Conservation (phyloP, 2,329 filamentous ascomycete species). For the Nakataea oryzae region DNA sequence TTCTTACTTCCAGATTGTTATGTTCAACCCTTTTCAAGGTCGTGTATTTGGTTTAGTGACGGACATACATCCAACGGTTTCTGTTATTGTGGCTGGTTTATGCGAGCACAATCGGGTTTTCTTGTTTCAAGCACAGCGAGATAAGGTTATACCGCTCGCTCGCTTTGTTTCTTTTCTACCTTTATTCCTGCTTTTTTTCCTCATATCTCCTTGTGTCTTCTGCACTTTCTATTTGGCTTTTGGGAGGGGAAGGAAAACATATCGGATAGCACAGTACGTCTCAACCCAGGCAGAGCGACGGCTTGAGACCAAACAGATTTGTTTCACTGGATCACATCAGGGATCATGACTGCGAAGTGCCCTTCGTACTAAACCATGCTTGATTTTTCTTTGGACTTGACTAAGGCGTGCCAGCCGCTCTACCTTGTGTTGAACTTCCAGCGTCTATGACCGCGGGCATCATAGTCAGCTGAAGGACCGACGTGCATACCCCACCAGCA, state of each 20-base stretch:
- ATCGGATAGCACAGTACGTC: not conserved
- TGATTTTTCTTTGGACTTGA: not conserved
- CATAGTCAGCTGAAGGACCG: slow-evolving; percentile 56
- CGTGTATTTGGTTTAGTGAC: not conserved
- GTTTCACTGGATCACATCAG: not conserved
- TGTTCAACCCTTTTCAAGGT: not conserved
- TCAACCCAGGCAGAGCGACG: not conserved
- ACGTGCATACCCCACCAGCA: slow-evolving; percentile 79
- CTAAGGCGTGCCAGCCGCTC: not conserved
- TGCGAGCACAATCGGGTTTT: not conserved
- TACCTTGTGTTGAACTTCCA: slow-evolving; percentile 11
- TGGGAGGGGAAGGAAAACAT: not conserved
- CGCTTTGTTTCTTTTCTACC: not conserved
- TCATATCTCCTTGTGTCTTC: not conserved
- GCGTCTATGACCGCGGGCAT: slow-evolving; percentile 60
- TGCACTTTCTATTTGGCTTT: no score
- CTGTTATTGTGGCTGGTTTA: not conserved
- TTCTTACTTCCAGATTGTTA: not conserved
- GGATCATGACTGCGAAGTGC: not conserved
- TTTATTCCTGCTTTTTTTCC: not conserved
- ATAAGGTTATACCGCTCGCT: no score
- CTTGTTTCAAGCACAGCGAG: not conserved
- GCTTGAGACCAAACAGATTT: not conserved
- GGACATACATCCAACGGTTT: not conserved
- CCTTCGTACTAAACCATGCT: slow-evolving; percentile 23